Conservation (phyloP, 2,329 filamentous ascomycete species). For the Calonectria multiphialidica region DNA sequence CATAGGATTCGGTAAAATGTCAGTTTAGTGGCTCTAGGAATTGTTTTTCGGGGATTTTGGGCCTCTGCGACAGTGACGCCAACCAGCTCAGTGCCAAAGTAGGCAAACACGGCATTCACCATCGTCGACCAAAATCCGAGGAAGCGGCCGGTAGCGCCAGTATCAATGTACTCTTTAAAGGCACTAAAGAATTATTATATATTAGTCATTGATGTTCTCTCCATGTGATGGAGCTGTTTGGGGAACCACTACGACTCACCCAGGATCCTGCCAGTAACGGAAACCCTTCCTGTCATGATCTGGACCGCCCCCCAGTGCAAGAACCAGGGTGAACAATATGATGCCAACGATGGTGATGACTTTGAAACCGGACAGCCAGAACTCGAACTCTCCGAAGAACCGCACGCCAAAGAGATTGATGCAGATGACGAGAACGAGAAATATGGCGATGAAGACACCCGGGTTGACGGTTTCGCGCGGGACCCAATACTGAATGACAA, state of each 20-base stretch:
- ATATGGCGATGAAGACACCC: background rate
- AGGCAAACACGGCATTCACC: background rate
- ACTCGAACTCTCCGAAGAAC: background rate
- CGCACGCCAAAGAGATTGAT: background rate
- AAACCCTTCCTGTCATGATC: background rate
- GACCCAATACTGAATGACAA: background rate
- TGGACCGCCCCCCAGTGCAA: background rate
- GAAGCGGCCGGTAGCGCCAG: no score
- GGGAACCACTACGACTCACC: background rate
- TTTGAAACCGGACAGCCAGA: background rate
- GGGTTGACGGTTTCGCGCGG: background rate
- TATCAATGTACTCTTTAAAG: no score
- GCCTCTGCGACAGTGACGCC: background rate
- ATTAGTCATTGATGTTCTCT: no score
- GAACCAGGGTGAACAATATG: background rate
- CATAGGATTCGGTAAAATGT: background rate
- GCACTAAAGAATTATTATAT: no score
- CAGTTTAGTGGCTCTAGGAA: background rate
- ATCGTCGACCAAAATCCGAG: background rate
- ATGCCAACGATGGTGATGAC: background rate
- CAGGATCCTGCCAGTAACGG: background rate
- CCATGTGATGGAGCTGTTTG: background rate
- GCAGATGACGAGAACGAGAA: background rate
- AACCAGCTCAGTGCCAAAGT: background rate
- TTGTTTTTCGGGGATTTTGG: background rate